Evolutionary conservation across 139 green algal species (phyloP).

Genomic region (Trebouxia sp.): DNA sequence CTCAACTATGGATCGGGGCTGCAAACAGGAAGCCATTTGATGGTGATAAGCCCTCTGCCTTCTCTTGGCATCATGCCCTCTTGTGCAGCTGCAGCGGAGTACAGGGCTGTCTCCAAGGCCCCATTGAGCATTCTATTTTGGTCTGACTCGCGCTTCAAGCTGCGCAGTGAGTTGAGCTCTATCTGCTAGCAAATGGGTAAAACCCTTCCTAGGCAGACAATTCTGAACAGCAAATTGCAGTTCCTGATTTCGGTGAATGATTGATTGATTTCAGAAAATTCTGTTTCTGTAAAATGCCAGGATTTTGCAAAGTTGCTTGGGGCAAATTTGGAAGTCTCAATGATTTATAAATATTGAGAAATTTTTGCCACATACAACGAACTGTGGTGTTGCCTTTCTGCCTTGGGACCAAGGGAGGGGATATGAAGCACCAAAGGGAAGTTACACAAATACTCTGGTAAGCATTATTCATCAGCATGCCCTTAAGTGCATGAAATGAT

Average conservation of each 20-base stretch:
- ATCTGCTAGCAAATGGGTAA: slow-evolving; percentile 1
- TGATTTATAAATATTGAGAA: slow-evolving; percentile 5
- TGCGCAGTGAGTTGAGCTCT: slow-evolving; percentile 14
- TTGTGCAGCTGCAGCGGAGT: background rate
- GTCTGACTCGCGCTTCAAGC: background rate
- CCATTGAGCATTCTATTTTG: slow-evolving; percentile 7
- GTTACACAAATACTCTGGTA: slow-evolving; percentile 27
- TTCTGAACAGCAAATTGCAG: background rate
- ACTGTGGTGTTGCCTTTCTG: slow-evolving; percentile 21
- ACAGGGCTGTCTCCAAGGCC: slow-evolving; percentile 11
- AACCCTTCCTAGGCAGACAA: slow-evolving; percentile 12
- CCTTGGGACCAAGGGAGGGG: slow-evolving; percentile 21
- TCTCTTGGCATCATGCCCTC: background rate
- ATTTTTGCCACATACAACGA: background rate
- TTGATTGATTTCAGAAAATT: slow-evolving; percentile 2
- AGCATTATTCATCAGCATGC: slow-evolving; percentile 12
- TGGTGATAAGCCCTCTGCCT: slow-evolving; percentile 7
- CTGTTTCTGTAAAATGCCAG: background rate
- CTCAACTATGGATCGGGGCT: background rate
- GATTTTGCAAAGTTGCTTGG: slow-evolving; percentile 21
- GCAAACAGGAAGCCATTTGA: background rate
- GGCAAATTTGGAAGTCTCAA: background rate
- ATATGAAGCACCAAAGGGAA: slow-evolving; percentile 26
- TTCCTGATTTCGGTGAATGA: slow-evolving; percentile 11
- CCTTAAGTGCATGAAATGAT: too few species aligned